Evolutionary conservation across 148 eudicot species (phyloP).

Genomic region (Polygonum aviculare): DNA sequence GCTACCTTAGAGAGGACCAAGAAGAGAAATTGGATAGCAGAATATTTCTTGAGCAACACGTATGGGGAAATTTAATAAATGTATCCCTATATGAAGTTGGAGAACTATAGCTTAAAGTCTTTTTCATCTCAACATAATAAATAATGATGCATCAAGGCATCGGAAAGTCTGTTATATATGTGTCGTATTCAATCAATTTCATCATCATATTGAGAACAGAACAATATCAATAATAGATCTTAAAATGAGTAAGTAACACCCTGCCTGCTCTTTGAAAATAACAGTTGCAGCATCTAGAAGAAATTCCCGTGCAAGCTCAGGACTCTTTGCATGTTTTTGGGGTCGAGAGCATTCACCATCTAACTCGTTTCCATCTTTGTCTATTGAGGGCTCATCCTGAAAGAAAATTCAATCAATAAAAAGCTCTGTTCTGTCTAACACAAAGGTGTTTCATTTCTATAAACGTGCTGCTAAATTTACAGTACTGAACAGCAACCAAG

Average conservation of each 20-base stretch:
- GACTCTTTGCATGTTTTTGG: constrained; percentile 98
- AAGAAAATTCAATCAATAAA: constrained; percentile 6
- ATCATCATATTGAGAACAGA: not conserved
- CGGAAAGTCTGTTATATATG: not conserved
- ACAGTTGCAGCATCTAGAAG: constrained; percentile 98
- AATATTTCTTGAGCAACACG: not conserved
- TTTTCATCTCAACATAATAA: not conserved
- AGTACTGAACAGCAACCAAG: constrained; percentile 9
- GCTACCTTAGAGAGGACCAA: not conserved
- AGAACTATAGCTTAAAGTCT: not conserved
- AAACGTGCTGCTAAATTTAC: not conserved
- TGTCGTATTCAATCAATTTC: not conserved
- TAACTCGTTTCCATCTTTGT: constrained; percentile 87
- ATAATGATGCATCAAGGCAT: not conserved
- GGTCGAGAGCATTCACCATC: constrained; percentile 99
- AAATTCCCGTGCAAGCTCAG: constrained; percentile 97
- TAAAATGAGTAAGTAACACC: constrained; percentile 15
- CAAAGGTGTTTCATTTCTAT: not conserved
- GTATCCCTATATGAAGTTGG: not conserved
- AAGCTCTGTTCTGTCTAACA: constrained; percentile 1
- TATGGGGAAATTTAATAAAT: not conserved
- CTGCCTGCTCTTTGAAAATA: constrained; percentile 96
- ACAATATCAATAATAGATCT: not conserved
- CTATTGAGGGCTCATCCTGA: constrained; percentile 96
- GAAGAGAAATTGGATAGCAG: not conserved